A percentile compares a stretch with the other conserved stretches of the same genome.
phyloP scores from a whole-genome alignment of 176 grass and related monocot genomes.

The Oryza longistaminata region DNA sequence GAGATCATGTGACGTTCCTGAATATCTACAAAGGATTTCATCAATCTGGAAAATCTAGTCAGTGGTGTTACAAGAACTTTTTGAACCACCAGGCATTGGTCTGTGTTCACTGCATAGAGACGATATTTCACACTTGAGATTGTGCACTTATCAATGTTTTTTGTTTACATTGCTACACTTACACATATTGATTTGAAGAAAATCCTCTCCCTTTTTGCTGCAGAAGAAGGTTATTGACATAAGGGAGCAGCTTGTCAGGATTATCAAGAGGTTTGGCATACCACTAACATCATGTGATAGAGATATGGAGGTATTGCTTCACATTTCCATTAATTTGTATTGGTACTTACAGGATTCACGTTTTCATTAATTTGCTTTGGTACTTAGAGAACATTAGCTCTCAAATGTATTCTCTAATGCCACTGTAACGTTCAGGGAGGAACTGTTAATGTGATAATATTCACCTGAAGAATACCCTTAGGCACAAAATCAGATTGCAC shows the following conservation, averaged over 20 bases:
- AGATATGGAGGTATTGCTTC: constrained; percentile 74
- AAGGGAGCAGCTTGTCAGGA: constrained; percentile 77
- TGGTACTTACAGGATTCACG: neutral
- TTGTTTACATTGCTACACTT: constrained; percentile 5
- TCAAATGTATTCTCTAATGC: neutral
- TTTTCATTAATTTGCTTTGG: constrained; percentile 9
- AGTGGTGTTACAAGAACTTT: constrained; percentile 98
- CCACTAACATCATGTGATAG: constrained; percentile 80
- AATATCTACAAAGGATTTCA: constrained; percentile 98
- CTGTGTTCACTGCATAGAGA: constrained; percentile 30
- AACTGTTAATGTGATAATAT: neutral
- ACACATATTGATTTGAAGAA: constrained; percentile 12
- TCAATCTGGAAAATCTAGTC: constrained; percentile 85
- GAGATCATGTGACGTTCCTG: constrained; percentile 93
- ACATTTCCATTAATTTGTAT: neutral
- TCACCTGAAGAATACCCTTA: neutral
- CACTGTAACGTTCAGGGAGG: neutral
- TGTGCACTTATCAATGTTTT: constrained; percentile 13
- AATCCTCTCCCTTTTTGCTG: constrained; percentile 1
- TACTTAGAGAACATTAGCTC: neutral
- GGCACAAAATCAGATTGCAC: neutral
- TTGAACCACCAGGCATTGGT: constrained; percentile 96
- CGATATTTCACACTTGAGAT: constrained; percentile 2
- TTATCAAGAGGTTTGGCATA: constrained; percentile 75
- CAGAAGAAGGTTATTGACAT: constrained; percentile 97